phyloP scores from a whole-genome alignment of 75 land plant genomes.

The Picea glauca region DNA sequence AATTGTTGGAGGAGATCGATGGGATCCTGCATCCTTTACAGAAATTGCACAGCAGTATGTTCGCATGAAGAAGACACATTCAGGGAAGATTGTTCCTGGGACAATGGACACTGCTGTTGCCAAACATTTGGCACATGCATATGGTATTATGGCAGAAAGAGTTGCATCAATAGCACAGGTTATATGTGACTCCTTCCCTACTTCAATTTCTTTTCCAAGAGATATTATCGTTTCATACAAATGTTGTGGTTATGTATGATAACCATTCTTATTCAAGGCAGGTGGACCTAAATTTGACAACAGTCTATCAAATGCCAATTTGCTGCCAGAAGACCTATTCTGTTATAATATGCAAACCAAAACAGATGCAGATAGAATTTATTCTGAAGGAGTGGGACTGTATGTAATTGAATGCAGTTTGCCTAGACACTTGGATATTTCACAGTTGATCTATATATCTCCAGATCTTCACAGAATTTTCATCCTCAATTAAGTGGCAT shows the following conservation, averaged over 20 bases:
- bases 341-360: background rate
- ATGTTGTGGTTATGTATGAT: background rate
- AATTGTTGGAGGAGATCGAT: conserved; percentile 74
- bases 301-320: background rate
- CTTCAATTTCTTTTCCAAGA: background rate
- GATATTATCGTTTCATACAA: background rate
- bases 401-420: background rate
- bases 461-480: no score
- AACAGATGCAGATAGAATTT: background rate
- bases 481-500: background rate
- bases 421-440: no score
- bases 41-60: conserved; percentile 78
- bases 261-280: conserved; percentile 2
- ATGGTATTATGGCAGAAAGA: conserved; percentile 71
- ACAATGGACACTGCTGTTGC: conserved; percentile 88
- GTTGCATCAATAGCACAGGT: conserved; percentile 96
- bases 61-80: conserved; percentile 74
- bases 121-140: conserved; percentile 87
- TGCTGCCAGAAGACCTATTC: background rate
- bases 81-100: conserved; percentile 87
- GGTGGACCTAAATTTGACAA: background rate
- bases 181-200: background rate
- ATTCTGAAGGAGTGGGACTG: background rate
- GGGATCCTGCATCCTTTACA: conserved; percentile 81
- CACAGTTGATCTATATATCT: no score